Conservation (phyloP, 2,329 filamentous ascomycete genomes). For the Cercospora janseana region DNA sequence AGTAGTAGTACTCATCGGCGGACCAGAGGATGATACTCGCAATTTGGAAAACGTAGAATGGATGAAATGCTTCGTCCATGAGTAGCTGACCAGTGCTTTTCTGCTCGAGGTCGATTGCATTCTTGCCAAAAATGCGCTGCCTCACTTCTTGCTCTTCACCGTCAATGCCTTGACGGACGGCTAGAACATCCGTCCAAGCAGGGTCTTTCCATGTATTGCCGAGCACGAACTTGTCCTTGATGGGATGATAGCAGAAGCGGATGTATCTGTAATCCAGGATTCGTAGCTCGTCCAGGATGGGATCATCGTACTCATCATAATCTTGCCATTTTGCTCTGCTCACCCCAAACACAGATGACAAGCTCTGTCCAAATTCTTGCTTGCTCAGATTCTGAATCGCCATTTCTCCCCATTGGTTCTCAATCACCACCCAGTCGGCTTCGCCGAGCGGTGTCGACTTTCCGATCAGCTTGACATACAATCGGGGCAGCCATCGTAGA, state of each 20-base stretch:
- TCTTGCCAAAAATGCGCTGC: conserved; percentile 82
- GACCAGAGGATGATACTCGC: conserved; percentile 94
- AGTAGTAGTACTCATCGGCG: conserved; percentile 95
- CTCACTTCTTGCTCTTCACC: conserved; percentile 82
- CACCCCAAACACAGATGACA: conserved; percentile 68
- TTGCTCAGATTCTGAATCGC: conserved; percentile 67
- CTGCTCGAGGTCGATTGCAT: conserved; percentile 88
- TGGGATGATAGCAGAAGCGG: conserved; percentile 84
- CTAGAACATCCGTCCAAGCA: conserved; percentile 73
- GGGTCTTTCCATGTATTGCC: conserved; percentile 94
- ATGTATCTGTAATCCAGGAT: conserved; percentile 92
- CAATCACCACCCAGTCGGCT: conserved; percentile 89
- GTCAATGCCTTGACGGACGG: conserved; percentile 76
- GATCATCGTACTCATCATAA: conserved; percentile 69
- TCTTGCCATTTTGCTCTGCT: conserved; percentile 64
- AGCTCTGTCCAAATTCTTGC: conserved; percentile 58
- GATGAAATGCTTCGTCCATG: conserved; percentile 93
- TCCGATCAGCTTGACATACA: conserved; percentile 76
- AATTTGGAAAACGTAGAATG: conserved; percentile 97
- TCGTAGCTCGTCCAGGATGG: conserved; percentile 70
- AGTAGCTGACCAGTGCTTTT: conserved; percentile 81
- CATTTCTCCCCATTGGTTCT: conserved; percentile 97
- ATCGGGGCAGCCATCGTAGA: conserved; percentile 84
- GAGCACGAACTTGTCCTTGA: conserved; percentile 83
- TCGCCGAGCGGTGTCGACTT: conserved; percentile 65